These are phyloP conservation scores for Selaginella tamariscina DNA, from an alignment of 75 land plant genomes.

Conservation along the genomic window DNA sequence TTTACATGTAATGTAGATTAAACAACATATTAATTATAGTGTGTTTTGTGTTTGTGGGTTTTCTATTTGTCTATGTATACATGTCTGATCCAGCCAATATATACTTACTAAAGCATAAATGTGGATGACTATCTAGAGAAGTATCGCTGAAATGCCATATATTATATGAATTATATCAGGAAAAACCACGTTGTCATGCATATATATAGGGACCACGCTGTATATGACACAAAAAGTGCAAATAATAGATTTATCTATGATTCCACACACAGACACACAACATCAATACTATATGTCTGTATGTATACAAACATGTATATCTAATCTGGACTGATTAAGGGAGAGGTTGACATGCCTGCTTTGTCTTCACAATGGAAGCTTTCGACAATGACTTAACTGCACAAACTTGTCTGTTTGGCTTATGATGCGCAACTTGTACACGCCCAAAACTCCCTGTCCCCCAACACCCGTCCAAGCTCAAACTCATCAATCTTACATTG, in stretches of 20 bases:
- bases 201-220: no score
- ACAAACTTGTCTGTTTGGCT: conserved; percentile 19
- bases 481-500: conserved; percentile 31
- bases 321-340: background rate
- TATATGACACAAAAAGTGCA: no score
- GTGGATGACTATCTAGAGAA: background rate
- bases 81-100: background rate
- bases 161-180: background rate
- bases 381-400: conserved; percentile 34
- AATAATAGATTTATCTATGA: background rate
- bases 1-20: no score
- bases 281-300: background rate
- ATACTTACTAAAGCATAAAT: background rate
- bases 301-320: background rate
- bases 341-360: conserved; percentile 19
- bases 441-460: conserved; percentile 39
- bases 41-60: background rate
- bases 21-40: background rate
- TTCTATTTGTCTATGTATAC: background rate
- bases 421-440: conserved; percentile 27
- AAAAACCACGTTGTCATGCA: no score
- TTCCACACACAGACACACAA: background rate
- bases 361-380: conserved; percentile 29
- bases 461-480: conserved; percentile 26
- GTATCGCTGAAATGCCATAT: background rate